Conservation (phyloP, 306 rosid species). For the Lagenaria siceraria region DNA sequence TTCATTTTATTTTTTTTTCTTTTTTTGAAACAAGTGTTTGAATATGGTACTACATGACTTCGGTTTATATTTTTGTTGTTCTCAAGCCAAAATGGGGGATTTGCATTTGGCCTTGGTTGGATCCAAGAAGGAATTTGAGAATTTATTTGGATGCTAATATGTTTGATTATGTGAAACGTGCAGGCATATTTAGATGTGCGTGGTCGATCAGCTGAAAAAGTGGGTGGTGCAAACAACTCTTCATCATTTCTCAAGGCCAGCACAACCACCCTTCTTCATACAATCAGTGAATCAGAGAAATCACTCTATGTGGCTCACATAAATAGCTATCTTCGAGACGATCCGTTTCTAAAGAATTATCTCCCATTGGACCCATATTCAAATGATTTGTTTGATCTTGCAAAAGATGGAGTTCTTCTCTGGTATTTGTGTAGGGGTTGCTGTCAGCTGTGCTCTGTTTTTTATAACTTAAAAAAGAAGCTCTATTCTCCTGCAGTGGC, state of each 20-base stretch:
- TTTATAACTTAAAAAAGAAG: slow-evolving; percentile 3
- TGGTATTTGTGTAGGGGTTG: slow-evolving; percentile 50
- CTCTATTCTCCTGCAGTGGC: neutral
- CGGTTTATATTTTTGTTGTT: neutral
- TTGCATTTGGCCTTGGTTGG: neutral
- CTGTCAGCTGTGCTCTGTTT: slow-evolving; percentile 14
- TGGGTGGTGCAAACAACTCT: slow-evolving; percentile 55
- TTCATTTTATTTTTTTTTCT: neutral
- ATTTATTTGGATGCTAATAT: neutral
- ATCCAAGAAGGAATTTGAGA: neutral
- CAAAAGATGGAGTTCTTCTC: slow-evolving; percentile 86
- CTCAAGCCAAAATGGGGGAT: neutral
- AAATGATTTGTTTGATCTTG: slow-evolving; percentile 54
- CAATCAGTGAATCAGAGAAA: slow-evolving; percentile 79
- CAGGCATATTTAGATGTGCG: slow-evolving; percentile 70
- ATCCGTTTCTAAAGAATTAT: slow-evolving; percentile 63
- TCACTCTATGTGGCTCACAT: slow-evolving; percentile 78
- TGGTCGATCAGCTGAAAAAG: slow-evolving; percentile 36
- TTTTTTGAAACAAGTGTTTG: neutral
- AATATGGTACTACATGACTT: neutral
- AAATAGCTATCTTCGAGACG: slow-evolving; percentile 89
- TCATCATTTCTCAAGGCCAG: slow-evolving; percentile 75
- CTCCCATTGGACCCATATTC: slow-evolving; percentile 74
- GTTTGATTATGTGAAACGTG: slow-evolving; percentile 13
- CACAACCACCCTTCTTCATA: slow-evolving; percentile 85